phyloP scores from a whole-genome alignment of 768 basidiomycete species.

The Suillus fuscotomentosus region DNA sequence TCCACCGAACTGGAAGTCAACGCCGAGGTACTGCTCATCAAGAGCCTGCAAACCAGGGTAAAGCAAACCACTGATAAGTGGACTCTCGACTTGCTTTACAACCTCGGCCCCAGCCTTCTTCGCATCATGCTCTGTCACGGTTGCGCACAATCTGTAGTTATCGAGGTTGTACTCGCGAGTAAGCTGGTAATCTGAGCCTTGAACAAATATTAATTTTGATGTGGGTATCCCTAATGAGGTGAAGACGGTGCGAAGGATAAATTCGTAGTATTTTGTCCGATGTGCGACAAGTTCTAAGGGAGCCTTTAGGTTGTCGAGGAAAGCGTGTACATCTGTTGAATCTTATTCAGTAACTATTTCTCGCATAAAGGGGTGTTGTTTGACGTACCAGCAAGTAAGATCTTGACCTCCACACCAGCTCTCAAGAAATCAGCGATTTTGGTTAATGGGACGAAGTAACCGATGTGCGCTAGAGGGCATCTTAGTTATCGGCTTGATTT shows the following conservation, averaged over 20 bases:
- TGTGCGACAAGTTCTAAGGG: conserved; percentile 87
- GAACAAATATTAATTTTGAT: conserved; percentile 77
- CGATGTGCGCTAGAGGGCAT: conserved; percentile 78
- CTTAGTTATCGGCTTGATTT: neutral
- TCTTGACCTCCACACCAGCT: conserved; percentile 87
- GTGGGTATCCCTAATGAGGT: conserved; percentile 88
- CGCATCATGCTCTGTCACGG: conserved; percentile 92
- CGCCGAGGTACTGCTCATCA: conserved; percentile 94
- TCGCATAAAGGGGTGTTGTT: neutral
- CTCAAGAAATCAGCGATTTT: conserved; percentile 96
- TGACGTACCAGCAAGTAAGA: conserved; percentile 71
- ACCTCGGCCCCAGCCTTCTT: conserved; percentile 99
- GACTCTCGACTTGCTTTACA: conserved; percentile 95
- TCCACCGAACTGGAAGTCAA: conserved; percentile 98
- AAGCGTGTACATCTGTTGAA: conserved; percentile 83
- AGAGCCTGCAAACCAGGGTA: conserved; percentile 97
- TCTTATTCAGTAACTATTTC: neutral
- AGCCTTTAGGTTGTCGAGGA: conserved; percentile 96
- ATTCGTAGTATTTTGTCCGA: conserved; percentile 88
- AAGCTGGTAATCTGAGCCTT: conserved; percentile 93
- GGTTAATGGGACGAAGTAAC: conserved; percentile 91
- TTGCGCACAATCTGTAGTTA: conserved; percentile 89
- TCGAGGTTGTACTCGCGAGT: conserved; percentile 91
- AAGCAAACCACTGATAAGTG: conserved; percentile 85
- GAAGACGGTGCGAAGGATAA: conserved; percentile 80